Base-by-base conservation (phyloP, 257 asterid genomes). In the Solanum medicagineum region DNA sequence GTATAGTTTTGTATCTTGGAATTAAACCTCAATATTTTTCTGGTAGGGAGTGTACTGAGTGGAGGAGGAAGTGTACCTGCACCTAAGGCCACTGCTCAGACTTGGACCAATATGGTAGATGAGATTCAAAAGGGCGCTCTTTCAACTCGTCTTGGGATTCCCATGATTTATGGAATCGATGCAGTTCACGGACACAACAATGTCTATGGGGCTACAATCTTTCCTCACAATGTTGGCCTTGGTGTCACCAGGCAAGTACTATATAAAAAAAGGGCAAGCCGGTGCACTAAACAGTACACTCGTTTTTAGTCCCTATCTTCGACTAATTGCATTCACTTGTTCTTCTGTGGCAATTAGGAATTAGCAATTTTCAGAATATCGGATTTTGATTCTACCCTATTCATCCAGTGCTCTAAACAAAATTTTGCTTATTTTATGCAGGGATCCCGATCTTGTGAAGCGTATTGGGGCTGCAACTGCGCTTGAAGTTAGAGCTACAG, bases 381-480 rank as follows among this genome's bases (percentile, higher is more conserved):
- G n/a, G n/a, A 47, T 12, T 63, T 63, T 63, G 20, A 2, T 65
- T 32, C 44, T 13, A 29, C 10, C 47, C 15, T 36, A 36, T 69
- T 69, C 19, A 20, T 71, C 36, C 20, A 29, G 40, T 53, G 15
- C 8, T 56, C 8, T 56, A 45, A 24, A 68, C 47, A n/a, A 8
- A 47, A 15, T 53, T 55, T 79, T 56, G 17, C 57, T 66, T 22
- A 47, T 55, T 74, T 69, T 69, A 45, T 68, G 75, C 91, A 93
- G 97, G 86, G 97, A 92, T 89, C 95, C 94, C 9, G 88, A 85
- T 11, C 94, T 93, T 15, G 22, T 92, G 89, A 93, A 91, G 90
- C 91, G 92, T 85, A 93, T 93, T 44, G 97, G 97, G 83, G 95
- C 95, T 70, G 97, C 97, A 12, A 93, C 97, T 83, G 97, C 97